Evolutionary conservation across 75 land plant genomes (phyloP).

Genomic region (Chamaecyparis obtusa): DNA sequence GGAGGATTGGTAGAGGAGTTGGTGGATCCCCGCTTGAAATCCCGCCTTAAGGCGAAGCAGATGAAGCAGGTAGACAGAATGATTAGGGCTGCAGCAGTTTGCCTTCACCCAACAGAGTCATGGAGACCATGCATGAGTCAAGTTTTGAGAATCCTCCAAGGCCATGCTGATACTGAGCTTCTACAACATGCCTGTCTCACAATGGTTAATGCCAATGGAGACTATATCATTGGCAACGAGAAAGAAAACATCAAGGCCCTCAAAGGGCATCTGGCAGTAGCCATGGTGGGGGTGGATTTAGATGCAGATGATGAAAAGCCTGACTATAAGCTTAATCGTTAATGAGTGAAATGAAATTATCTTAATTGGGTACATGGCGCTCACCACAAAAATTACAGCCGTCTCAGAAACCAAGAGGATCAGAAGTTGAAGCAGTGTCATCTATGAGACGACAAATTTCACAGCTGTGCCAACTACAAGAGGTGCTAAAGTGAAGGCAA

Average conservation of each 20-base stretch:
- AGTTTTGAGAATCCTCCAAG: conserved; percentile 43
- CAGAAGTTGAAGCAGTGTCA: background rate
- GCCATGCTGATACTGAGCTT: conserved; percentile 12
- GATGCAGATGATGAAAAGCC: conserved; percentile 31
- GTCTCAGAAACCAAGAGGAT: background rate
- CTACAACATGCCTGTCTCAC: conserved; percentile 17
- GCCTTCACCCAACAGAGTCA: conserved; percentile 55
- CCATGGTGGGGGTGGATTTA: conserved; percentile 75
- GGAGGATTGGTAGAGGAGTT: conserved; percentile 29
- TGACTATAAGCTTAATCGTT: conserved; percentile 20
- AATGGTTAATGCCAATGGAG: conserved; percentile 17
- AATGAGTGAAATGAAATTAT: background rate
- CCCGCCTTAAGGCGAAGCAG: conserved; percentile 30
- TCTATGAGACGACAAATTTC: background rate
- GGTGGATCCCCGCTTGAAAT: conserved; percentile 56
- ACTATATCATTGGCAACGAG: conserved; percentile 19
- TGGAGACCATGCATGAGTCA: conserved; percentile 60
- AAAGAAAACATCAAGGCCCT: conserved; percentile 22
- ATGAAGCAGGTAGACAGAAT: conserved; percentile 28
- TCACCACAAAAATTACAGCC: background rate
- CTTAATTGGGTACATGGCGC: background rate
- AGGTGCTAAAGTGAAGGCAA: background rate
- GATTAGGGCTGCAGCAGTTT: conserved; percentile 69
- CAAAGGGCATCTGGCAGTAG: conserved; percentile 66
- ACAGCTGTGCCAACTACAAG: background rate